phyloP scores from a whole-genome alignment of 805 yeast genomes.

The Alloascoidea africana region DNA sequence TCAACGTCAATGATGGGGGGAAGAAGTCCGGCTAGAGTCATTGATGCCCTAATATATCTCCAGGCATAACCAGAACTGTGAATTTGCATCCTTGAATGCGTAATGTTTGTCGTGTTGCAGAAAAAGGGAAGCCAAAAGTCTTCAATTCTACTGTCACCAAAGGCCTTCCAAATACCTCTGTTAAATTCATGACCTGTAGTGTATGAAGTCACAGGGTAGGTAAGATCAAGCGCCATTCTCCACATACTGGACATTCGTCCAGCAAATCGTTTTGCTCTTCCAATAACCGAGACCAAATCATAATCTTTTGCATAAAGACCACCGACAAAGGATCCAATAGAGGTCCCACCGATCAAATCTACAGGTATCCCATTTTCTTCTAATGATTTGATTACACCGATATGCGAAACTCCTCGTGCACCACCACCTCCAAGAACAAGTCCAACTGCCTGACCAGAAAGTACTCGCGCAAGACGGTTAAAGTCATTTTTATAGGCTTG shows the following conservation, averaged over 20 bases:
- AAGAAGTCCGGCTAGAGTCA: constrained; percentile 87
- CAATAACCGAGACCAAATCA: constrained; percentile 82
- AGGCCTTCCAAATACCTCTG: constrained; percentile 93
- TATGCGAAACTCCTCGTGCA: constrained; percentile 85
- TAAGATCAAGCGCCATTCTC: constrained; percentile 73
- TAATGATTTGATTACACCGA: constrained; percentile 81
- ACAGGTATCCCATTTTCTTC: constrained; percentile 91
- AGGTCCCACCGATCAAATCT: constrained; percentile 90
- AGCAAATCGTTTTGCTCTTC: constrained; percentile 76
- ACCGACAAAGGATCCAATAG: constrained; percentile 92
- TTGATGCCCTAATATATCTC: constrained; percentile 90
- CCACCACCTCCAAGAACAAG: constrained; percentile 97
- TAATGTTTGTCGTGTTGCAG: constrained; percentile 90
- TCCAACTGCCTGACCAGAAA: constrained; percentile 90
- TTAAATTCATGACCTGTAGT: constrained; percentile 96
- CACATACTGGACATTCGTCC: constrained; percentile 72
- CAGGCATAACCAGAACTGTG: constrained; percentile 89
- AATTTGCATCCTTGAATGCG: constrained; percentile 89
- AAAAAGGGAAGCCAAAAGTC: constrained; percentile 89
- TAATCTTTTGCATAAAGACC: constrained; percentile 90
- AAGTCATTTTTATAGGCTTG: constrained; percentile 75
- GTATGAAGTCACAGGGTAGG: constrained; percentile 88
- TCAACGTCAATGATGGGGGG: constrained; percentile 78
- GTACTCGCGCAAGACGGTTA: constrained; percentile 71
- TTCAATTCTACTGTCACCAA: constrained; percentile 85